Conservation (phyloP, 2,329 filamentous ascomycete genomes). For the Chaetomium sp. region DNA sequence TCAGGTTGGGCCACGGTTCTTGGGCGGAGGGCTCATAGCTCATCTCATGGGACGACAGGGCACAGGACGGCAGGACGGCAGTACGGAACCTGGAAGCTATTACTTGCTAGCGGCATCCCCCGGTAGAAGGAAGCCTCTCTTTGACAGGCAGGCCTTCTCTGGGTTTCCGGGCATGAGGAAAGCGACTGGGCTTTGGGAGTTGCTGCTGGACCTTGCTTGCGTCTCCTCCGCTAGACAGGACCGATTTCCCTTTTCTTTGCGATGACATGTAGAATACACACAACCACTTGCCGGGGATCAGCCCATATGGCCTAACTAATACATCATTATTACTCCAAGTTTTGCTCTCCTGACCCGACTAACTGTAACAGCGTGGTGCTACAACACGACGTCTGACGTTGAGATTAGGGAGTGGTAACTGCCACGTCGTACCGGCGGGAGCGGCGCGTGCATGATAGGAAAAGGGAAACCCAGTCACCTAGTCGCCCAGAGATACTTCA, state of each 20-base stretch:
- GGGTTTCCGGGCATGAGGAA: not conserved
- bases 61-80: not conserved
- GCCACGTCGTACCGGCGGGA: slow-evolving; percentile 1
- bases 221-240: not conserved
- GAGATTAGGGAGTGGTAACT: not conserved
- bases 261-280: not conserved
- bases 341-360: not conserved
- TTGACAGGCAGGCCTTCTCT: not conserved
- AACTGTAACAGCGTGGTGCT: not conserved
- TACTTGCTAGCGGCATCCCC: not conserved
- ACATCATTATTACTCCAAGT: not conserved
- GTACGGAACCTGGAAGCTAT: not conserved
- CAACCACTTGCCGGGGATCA: not conserved
- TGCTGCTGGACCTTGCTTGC: not conserved
- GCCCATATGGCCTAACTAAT: not conserved
- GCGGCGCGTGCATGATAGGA: slow-evolving; percentile 8
- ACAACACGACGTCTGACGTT: not conserved
- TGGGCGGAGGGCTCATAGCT: not conserved
- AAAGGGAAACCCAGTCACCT: not conserved
- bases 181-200: not conserved
- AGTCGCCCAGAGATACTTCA: not conserved
- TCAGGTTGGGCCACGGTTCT: not conserved
- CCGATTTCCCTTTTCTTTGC: not conserved
- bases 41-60: not conserved
- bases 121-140: not conserved